These are phyloP conservation scores for Colletotrichum sp. DNA, from an alignment of 2,329 filamentous ascomycete genomes.

Conservation along the genomic window DNA sequence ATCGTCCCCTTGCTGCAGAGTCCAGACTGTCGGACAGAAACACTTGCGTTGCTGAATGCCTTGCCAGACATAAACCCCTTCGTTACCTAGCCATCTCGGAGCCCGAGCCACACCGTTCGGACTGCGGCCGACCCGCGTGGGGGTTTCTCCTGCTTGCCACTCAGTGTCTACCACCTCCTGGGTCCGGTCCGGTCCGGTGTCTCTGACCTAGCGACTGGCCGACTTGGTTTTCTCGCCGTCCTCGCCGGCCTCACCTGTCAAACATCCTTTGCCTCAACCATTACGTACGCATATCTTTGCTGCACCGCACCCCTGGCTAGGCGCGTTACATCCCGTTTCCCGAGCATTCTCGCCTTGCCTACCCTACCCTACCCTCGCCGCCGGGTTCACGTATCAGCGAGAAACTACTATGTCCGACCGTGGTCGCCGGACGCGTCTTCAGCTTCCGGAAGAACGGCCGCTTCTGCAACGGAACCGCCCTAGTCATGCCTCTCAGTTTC, in stretches of 20 bases:
- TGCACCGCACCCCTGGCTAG: background rate
- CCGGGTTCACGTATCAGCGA: background rate
- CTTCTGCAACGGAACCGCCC: conserved; percentile 40
- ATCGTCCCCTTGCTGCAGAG: background rate
- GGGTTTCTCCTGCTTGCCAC: conserved; percentile 1
- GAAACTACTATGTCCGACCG: conserved; percentile 25
- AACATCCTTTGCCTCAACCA: background rate
- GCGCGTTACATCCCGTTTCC: background rate
- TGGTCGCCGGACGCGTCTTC: conserved; percentile 15
- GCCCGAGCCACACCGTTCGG: background rate
- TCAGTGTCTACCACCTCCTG: background rate
- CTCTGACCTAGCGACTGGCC: background rate
- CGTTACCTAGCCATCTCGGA: background rate
- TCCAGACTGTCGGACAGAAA: background rate
- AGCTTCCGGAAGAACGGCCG: conserved; percentile 30
- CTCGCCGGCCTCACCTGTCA: background rate
- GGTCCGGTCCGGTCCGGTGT: background rate
- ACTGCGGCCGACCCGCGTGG: background rate
- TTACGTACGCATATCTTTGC: background rate
- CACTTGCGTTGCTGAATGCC: background rate
- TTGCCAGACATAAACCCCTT: background rate
- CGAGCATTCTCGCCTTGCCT: background rate
- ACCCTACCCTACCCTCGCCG: background rate
- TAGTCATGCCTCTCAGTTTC: conserved; percentile 38
- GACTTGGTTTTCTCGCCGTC: background rate